Base-by-base conservation (phyloP, 495 filamentous ascomycete genomes). In the Rhypophila decipiens region DNA sequence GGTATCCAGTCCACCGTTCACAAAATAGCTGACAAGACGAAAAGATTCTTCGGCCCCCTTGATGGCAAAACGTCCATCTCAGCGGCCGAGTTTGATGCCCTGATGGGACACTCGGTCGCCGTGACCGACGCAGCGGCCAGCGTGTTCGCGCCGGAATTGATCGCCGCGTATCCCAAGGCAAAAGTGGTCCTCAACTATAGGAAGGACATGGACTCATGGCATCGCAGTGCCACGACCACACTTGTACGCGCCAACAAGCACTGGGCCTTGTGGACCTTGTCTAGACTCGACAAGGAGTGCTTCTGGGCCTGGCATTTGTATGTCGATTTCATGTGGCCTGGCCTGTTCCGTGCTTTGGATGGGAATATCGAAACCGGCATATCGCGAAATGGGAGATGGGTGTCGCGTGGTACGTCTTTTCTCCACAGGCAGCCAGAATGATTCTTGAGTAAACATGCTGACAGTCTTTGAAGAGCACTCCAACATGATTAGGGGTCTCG, bases 81-180 rank as follows among this genome's bases (percentile, higher is more conserved):
- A 42, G 66, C 70, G 13, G 72, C 74, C 50, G 75, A 82, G 56
- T 82, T 77, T 71, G 78, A 85, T 55, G 71, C 79, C 58, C 67
- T 83, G 22, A 59, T 84, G 42, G 78, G 80, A 23, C 72, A 83
- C 55, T 77, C 77, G 57, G 56, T 64, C 67, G 78, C 80, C 39
- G 73, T 82, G 18, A 78, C 70, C 52, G 79, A 83, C 64, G 74
- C 70, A 66, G 74, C 78, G 9, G 77, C 75, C 39, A 73, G 71
- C 38, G 73, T 76, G 24, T 85, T 83, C 49, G 75, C 75, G 29
- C 70, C 75, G 44, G 79, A 85, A 53, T 63, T 84, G 29, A 81
- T 84, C 40, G 75, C 75, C 34, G 78, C 79, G n/a, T 83, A 84
- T 55, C 79, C 79, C 31, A 79, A 83, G 39, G 79, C 79, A 22